Percentiles rank a stretch among this genome's conserved stretches.
Conservation (phyloP, 2,329 filamentous ascomycete genomes). For the Huntiella decipiens region DNA sequence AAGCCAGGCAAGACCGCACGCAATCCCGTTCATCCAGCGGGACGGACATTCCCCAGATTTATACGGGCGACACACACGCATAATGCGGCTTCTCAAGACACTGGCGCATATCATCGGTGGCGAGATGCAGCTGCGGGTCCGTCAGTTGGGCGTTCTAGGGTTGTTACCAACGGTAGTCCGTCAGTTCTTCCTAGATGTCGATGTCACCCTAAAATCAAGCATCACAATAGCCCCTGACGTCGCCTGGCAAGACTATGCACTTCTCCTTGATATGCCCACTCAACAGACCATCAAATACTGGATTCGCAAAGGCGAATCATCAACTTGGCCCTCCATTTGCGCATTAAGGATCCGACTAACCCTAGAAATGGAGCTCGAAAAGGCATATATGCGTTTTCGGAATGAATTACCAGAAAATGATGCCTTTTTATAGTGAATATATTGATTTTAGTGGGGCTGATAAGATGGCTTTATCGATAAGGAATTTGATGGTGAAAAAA, state of each 20-base stretch:
- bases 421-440: slow-evolving; percentile 8
- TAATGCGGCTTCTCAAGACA: slow-evolving; percentile 37
- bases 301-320: slow-evolving; percentile 67
- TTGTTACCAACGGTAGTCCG: slow-evolving; percentile 51
- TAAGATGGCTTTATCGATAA: slow-evolving; percentile 11
- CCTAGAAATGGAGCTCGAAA: slow-evolving; percentile 73
- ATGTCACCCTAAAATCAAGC: slow-evolving; percentile 38
- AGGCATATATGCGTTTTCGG: slow-evolving; percentile 63
- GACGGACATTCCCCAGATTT: slow-evolving; percentile 59
- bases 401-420: slow-evolving; percentile 19
- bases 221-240: slow-evolving; percentile 72
- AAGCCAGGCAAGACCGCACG: slow-evolving; percentile 75
- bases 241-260: slow-evolving; percentile 50
- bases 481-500: slow-evolving; percentile 7
- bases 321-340: slow-evolving; percentile 77
- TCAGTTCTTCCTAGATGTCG: slow-evolving; percentile 66
- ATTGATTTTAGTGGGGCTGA: slow-evolving; percentile 4
- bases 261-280: slow-evolving; percentile 68
- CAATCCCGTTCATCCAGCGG: slow-evolving; percentile 67
- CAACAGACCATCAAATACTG: slow-evolving; percentile 60
- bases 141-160: slow-evolving; percentile 61
- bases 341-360: slow-evolving; percentile 67
- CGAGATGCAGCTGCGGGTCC: slow-evolving; percentile 62
- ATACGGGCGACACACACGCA: slow-evolving; percentile 37
- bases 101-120: slow-evolving; percentile 50